phyloP scores from a whole-genome alignment of 768 basidiomycete species.

The Amanita muscaria region DNA sequence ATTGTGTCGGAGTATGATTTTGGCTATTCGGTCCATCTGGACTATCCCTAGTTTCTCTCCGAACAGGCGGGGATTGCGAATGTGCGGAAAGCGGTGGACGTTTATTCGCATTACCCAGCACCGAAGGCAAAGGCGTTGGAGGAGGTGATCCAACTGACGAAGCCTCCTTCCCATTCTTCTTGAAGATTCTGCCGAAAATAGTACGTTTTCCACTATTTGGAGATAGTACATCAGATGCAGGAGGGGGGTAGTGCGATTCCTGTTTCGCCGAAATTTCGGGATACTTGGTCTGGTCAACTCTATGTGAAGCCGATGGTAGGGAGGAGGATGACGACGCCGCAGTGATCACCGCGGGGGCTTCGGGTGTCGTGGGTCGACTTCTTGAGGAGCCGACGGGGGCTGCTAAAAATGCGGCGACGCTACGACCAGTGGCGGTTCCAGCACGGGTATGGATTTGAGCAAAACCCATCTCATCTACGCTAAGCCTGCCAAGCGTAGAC shows the following conservation, averaged over 20 bases:
- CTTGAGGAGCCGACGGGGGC: neutral
- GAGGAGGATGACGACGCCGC: constrained; percentile 22
- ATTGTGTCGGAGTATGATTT: constrained; percentile 5
- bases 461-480: constrained; percentile 22
- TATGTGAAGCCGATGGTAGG: constrained; percentile 15
- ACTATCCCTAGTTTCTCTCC: too few relatives aligned
- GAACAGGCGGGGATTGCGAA: too few relatives aligned
- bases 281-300: neutral
- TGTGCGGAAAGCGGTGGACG: neutral
- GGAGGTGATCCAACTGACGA: constrained; percentile 20
- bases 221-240: constrained; percentile 6
- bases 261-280: neutral
- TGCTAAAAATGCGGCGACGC: neutral
- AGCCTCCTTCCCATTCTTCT: constrained; percentile 30
- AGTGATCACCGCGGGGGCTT: constrained; percentile 6
- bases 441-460: neutral
- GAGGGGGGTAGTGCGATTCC: constrained; percentile 10
- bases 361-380: constrained; percentile 14
- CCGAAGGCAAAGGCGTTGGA: neutral
- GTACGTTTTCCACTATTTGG: constrained; percentile 32
- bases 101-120: neutral
- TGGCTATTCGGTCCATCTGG: neutral
- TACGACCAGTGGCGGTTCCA: constrained; percentile 1
- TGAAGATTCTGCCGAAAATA: constrained; percentile 69
- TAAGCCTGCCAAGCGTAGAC: constrained; percentile 13